Base-by-base conservation (phyloP, 2,329 filamentous ascomycete species). In the Fusarium sp. region DNA sequence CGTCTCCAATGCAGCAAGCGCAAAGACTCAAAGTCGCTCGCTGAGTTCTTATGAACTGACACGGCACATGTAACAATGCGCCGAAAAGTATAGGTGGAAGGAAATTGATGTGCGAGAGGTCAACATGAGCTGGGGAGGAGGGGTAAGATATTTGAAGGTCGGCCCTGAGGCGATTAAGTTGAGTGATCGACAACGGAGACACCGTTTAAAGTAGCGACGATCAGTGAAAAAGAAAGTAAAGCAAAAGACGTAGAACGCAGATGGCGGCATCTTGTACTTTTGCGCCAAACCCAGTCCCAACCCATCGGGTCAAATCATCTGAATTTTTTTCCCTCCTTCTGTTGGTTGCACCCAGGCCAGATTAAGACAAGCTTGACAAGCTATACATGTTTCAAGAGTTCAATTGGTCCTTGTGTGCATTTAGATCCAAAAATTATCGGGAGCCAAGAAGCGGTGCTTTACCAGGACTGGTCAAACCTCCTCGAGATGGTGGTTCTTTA, bases 11-110 rank as follows among this genome's bases (percentile, higher is more conserved):
- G 74, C 74, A 87, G 85, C 87, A 88, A 88, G 86, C 87, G 87
- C 87, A 89, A 89, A 89, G 87, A 89, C 87, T 86, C 80, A 74
- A 89, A 89, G 87, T 89, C 87, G 87, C 87, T 80, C 86, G 86
- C 86, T 79, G 81, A 71, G 60, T 71, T 76, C 72, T 79, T 85
- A 86, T 79, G 75, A 78, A 70, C 66, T 71, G 61, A 71, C 62
- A 62, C 75, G 82, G 82, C 83, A 81, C 84, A 86, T 86, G 71
- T 71, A 79, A 52, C 54, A 70, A 77, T 79, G 81, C 76, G 82
- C 80, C 80, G 54, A 49, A 38, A 77, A 73, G 27, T 62, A 58
- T 46, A 30, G 56, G 34, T 63, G 30, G 53, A 45, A 61, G 51
- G 60, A 49, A 7, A 44, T 55, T 55, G 63, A 60, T 40, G 62